A percentile compares a stretch with the other conserved stretches of the same genome.
phyloP scores from a whole-genome alignment of 345 rosid genomes.

The Syzygium aromaticum region DNA sequence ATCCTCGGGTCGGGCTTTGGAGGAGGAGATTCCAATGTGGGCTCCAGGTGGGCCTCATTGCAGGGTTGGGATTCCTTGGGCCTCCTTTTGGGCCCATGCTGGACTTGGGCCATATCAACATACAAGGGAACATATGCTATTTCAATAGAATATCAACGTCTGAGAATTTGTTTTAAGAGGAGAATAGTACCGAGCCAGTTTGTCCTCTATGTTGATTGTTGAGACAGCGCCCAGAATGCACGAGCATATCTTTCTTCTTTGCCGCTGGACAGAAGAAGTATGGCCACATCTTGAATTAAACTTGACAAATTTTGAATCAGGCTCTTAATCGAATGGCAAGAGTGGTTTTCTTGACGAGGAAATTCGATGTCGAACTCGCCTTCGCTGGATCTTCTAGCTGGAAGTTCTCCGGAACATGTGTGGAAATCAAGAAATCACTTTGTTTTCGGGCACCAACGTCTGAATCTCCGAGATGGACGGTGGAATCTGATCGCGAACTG shows the following conservation, averaged over 20 bases:
- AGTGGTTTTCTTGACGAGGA: background rate
- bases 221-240: background rate
- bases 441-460: background rate
- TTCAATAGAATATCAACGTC: too few relatives aligned
- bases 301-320: background rate
- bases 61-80: background rate
- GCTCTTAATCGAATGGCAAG: background rate
- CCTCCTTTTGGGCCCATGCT: background rate
- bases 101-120: background rate
- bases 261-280: background rate
- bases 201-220: too few relatives aligned
- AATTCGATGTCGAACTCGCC: background rate
- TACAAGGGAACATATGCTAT: too few relatives aligned
- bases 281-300: background rate
- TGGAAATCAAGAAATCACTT: background rate
- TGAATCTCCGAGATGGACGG: background rate
- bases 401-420: background rate
- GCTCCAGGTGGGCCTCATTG: background rate
- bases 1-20: too few relatives aligned
- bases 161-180: too few relatives aligned
- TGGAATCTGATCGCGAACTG: background rate
- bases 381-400: background rate
- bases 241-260: background rate
- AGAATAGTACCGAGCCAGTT: too few relatives aligned
- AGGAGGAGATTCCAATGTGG: too few relatives aligned